Evolutionary conservation across 2,329 filamentous ascomycete species (phyloP).

Genomic region (Chaetomiaceae sp.): DNA sequence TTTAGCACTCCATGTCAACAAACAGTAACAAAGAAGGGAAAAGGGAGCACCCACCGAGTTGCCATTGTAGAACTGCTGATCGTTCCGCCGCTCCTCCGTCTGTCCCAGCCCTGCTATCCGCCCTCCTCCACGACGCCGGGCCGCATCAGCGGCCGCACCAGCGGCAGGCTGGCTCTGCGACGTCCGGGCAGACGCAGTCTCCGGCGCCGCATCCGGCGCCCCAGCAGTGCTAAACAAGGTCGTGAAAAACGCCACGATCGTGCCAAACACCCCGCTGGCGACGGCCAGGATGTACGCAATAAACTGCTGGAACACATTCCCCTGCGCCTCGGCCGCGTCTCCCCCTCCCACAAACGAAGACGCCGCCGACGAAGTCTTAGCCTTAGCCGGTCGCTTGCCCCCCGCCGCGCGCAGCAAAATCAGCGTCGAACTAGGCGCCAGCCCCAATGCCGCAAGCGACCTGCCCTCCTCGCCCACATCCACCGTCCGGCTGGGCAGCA

Average conservation of each 20-base stretch:
- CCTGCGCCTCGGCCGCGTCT: slow-evolving; percentile 20
- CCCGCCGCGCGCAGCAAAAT: slow-evolving; percentile 73
- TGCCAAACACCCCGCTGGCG: slow-evolving; percentile 27
- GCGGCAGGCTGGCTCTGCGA: slow-evolving; percentile 10
- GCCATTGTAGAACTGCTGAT: slow-evolving; percentile 80
- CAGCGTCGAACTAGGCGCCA: slow-evolving; percentile 74
- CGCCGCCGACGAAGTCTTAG: too few species aligned
- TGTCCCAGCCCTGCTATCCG: slow-evolving; percentile 47
- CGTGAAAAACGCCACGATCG: slow-evolving; percentile 27
- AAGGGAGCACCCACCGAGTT: slow-evolving; percentile 62
- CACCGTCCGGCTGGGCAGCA: slow-evolving; percentile 69
- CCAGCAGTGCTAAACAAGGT: slow-evolving; percentile 21
- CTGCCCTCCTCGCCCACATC: slow-evolving; percentile 68
- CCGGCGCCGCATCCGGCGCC: slow-evolving; percentile 4
- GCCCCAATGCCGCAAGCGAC: slow-evolving; percentile 60
- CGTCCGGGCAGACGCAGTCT: slow-evolving; percentile 16
- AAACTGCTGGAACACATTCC: slow-evolving; percentile 28
- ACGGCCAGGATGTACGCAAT: slow-evolving; percentile 32
- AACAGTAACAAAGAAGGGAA: neutral
- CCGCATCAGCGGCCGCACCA: slow-evolving; percentile 4
- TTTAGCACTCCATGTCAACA: neutral
- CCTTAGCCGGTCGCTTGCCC: slow-evolving; percentile 33
- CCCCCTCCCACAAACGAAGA: slow-evolving; percentile 2
- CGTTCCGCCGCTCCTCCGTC: slow-evolving; percentile 39
- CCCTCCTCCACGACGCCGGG: slow-evolving; percentile 7